These are phyloP conservation scores for Monilinia polystroma DNA, from an alignment of 2,329 filamentous ascomycete species.

Conservation along the genomic window DNA sequence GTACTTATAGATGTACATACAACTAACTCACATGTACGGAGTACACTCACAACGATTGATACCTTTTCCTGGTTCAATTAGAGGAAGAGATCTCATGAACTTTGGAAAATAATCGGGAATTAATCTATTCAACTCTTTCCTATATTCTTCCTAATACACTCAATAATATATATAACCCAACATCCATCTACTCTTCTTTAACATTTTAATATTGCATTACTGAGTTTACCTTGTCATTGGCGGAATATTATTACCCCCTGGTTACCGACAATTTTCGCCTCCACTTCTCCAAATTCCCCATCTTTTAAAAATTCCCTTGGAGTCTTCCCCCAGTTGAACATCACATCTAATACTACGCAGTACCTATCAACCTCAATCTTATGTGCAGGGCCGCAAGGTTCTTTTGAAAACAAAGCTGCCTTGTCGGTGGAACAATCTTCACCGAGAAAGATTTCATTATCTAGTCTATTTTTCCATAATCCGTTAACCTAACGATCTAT, in stretches of 20 bases:
- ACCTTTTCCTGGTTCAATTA: background rate
- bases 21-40: too few relatives aligned
- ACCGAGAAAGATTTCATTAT: slow-evolving; percentile 17
- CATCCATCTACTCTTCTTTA: background rate
- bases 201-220: too few relatives aligned
- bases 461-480: slow-evolving; percentile 20
- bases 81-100: too few relatives aligned
- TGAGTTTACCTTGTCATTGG: slow-evolving; percentile 9
- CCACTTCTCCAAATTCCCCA: slow-evolving; percentile 25
- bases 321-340: slow-evolving; percentile 9
- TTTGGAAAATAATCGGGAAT: background rate
- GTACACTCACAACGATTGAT: background rate
- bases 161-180: too few relatives aligned
- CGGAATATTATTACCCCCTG: slow-evolving; percentile 24
- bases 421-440: slow-evolving; percentile 25
- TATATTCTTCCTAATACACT: background rate
- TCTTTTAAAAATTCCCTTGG: slow-evolving; percentile 19
- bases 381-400: slow-evolving; percentile 20
- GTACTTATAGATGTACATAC: too few relatives aligned
- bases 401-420: background rate
- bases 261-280: slow-evolving; percentile 17
- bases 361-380: slow-evolving; percentile 11
- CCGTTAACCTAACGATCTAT: background rate
- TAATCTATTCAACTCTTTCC: background rate
- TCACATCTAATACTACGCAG: background rate